Evolutionary conservation across 1,139 yeast genomes (phyloP).

Genomic region (Sugiyamaella paludigena): DNA sequence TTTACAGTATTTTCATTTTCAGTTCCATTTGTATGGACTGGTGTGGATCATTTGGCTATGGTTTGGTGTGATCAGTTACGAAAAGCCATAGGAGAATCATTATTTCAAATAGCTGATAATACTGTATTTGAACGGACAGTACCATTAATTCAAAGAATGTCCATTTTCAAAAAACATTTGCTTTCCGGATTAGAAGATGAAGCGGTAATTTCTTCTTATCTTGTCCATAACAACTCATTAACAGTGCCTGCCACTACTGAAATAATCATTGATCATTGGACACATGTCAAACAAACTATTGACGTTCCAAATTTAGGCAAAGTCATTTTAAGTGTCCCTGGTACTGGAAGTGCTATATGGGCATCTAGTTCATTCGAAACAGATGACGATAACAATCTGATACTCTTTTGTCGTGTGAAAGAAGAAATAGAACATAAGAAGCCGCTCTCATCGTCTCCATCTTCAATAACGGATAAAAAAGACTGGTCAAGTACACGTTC

Average conservation of each 20-base stretch:
- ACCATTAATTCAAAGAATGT: constrained; percentile 55
- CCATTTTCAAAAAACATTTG: constrained; percentile 47
- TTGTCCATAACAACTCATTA: neutral
- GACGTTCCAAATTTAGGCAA: neutral
- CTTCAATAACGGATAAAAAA: constrained; percentile 4
- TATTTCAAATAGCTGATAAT: constrained; percentile 60
- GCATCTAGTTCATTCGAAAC: constrained; percentile 3
- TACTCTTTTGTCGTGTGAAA: constrained; percentile 6
- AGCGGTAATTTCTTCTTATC: neutral
- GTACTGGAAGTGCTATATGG: constrained; percentile 9
- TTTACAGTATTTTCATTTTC: constrained; percentile 83
- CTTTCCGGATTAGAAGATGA: constrained; percentile 56
- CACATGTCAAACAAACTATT: neutral
- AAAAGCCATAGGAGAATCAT: constrained; percentile 53
- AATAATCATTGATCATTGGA: constrained; percentile 5
- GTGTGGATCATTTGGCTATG: constrained; percentile 91
- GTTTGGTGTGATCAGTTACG: constrained; percentile 96
- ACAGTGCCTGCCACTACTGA: neutral
- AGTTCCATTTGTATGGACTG: constrained; percentile 90
- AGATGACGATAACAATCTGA: neutral
- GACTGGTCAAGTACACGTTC: constrained; percentile 7
- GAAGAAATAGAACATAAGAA: too few species aligned
- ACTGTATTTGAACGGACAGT: constrained; percentile 52
- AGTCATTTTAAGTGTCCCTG: neutral
- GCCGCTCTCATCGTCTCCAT: too few species aligned